Conservation (phyloP, 352 stramenopile species). For the Globisporangium paddicum region DNA sequence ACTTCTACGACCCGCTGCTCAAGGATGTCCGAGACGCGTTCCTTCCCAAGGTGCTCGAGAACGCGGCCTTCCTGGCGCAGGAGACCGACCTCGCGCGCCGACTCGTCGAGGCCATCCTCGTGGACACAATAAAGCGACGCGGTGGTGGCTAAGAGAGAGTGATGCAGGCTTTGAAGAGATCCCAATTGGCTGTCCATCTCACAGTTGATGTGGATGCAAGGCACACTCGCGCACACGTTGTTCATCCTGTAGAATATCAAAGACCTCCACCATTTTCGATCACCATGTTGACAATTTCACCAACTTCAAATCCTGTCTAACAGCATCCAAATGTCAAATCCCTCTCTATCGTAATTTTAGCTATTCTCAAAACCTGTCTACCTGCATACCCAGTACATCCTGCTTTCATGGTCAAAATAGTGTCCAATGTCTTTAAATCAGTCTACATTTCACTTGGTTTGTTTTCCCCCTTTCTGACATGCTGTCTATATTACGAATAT, state of each 20-base stretch:
- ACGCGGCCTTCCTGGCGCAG: constrained; percentile 34
- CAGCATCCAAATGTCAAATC: no score
- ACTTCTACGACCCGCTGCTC: constrained; percentile 89
- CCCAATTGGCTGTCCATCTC: no score
- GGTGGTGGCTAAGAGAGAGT: neutral
- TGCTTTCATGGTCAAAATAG: no score
- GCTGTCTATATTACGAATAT: no score
- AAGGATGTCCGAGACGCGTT: constrained; percentile 82
- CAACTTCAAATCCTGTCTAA: no score
- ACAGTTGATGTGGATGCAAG: neutral
- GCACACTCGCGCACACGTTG: neutral
- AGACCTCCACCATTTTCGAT: neutral
- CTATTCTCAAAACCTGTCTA: no score
- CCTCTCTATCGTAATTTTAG: no score
- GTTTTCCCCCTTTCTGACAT: no score
- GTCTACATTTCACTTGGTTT: no score
- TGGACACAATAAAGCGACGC: constrained; percentile 29
- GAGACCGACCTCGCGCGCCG: constrained; percentile 33
- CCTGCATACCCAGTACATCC: no score
- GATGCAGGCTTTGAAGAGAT: neutral
- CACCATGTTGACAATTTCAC: no score
- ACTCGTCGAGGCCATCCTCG: constrained; percentile 25
- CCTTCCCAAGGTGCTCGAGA: constrained; percentile 57
- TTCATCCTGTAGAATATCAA: neutral
- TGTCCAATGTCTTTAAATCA: no score